Base-by-base conservation (phyloP, 257 asterid species). In the Paraleonurus japonicus region DNA sequence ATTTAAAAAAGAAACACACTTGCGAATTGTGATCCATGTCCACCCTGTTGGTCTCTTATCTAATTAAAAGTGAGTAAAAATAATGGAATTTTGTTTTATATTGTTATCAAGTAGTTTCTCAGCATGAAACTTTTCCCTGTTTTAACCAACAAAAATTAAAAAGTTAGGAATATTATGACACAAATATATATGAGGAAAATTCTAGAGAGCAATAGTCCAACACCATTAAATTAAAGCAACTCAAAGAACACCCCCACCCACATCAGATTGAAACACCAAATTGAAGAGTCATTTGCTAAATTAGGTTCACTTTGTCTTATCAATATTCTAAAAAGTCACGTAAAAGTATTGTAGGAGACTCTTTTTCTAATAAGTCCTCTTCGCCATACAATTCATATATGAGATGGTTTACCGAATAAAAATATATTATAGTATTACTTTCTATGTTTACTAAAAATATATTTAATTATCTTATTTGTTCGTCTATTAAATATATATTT, bases 51-150 rank as follows among this genome's bases (percentile, higher is more conserved):
- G 41, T 71, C 61, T 43, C 28, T n/a, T 1, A 47, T 47, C 13
- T 8, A n/a, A n/a, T n/a, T n/a, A 60, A 2, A 28, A 61, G 39
- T 22, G 61, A 61, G 43, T 20, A 30, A 62, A 61, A 13, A 16
- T 41, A 58, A 59, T 20, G 11, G 47, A 27, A 6, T 65, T 65
- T 65, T 24, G 67, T 65, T 65, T 11, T 39, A 54, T 65, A 39
- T 39, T 65, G 55, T 72, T 48, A 50, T 60, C 51, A 27, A 60
- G 17, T 28, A 45, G 61, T 37, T 43, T 47, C 13, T 71, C 10
- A 59, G 50, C 61, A 71, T 71, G 37, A 45, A 43, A 71, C 2
- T 5, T 70, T 60, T 70, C 58, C 65, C 4, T 27, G 15, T 72
- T 23, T 62, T 50, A 51, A 63, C 58, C 48, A 27, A 37, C 60